A percentile compares a stretch with the other conserved stretches of the same genome.
Evolutionary conservation across 2,329 filamentous ascomycete genomes (phyloP).

Genomic region (Penicillium griseofulvum): DNA sequence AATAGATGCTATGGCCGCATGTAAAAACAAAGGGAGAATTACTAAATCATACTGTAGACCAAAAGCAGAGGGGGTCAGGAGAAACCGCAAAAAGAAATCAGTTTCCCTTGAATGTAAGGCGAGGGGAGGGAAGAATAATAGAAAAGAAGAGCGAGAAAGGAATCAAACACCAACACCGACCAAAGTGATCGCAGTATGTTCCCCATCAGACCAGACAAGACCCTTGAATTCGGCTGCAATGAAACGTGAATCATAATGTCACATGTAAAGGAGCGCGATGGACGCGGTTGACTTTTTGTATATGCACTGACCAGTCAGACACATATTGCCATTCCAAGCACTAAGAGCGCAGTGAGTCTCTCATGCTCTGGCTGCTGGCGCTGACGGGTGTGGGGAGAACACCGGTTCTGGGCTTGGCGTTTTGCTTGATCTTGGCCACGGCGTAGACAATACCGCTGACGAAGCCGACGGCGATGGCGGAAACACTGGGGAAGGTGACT

Average conservation of each 20-base stretch:
- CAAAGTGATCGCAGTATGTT: slow-evolving; percentile 14
- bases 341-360: slow-evolving; percentile 75
- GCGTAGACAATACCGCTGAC: slow-evolving; percentile 89
- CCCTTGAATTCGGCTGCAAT: slow-evolving; percentile 18
- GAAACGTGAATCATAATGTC: slow-evolving; percentile 31
- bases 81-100: neutral
- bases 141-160: slow-evolving; percentile 13
- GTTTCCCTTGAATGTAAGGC: slow-evolving; percentile 6
- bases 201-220: slow-evolving; percentile 14
- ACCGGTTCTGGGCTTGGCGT: slow-evolving; percentile 62
- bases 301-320: slow-evolving; percentile 13
- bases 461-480: slow-evolving; percentile 88
- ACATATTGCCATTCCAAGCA: neutral
- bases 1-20: slow-evolving; percentile 19
- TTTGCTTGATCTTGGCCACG: slow-evolving; percentile 79
- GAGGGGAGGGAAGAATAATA: neutral
- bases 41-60: slow-evolving; percentile 23
- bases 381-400: slow-evolving; percentile 75
- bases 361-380: slow-evolving; percentile 85
- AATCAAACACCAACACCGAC: slow-evolving; percentile 28
- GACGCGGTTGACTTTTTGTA: slow-evolving; percentile 2
- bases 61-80: slow-evolving; percentile 1
- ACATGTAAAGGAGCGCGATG: slow-evolving; percentile 21
- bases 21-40: slow-evolving; percentile 14
- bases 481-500: slow-evolving; percentile 86